Percentiles rank a stretch among this genome's conserved stretches.
Evolutionary conservation across 768 basidiomycete genomes (phyloP).

Genomic region (Podaxis sp.): DNA sequence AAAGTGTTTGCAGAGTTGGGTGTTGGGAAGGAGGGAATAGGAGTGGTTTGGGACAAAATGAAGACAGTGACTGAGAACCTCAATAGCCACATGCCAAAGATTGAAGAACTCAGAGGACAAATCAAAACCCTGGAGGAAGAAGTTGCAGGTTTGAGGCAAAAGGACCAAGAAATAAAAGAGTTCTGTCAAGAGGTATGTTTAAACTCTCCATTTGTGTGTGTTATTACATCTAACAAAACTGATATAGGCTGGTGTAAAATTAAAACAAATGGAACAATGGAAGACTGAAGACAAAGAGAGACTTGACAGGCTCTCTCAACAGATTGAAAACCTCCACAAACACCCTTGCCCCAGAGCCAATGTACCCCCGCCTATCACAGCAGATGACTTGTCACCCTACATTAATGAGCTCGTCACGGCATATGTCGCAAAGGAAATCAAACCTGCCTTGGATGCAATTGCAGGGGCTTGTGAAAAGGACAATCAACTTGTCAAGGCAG

Average conservation of each 20-base stretch:
- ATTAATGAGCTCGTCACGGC: conserved; percentile 7
- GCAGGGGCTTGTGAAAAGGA: conserved; percentile 23
- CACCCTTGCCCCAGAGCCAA: neutral
- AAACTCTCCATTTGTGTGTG: neutral
- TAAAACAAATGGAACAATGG: conserved; percentile 14
- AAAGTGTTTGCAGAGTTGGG: conserved; percentile 1
- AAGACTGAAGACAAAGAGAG: conserved; percentile 16
- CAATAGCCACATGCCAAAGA: neutral
- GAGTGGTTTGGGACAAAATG: neutral
- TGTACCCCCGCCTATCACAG: conserved; percentile 14
- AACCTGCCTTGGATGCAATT: conserved; percentile 24
- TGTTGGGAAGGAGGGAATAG: conserved; percentile 2
- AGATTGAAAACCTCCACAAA: conserved; percentile 13
- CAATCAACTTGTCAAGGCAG: conserved; percentile 23
- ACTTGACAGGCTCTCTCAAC: conserved; percentile 21
- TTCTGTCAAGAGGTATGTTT: conserved; percentile 22
- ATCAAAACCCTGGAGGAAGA: conserved; percentile 28
- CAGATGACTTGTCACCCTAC: conserved; percentile 18
- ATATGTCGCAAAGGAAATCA: conserved; percentile 25
- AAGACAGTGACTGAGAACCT: conserved; percentile 10
- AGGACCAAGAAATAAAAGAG: conserved; percentile 41
- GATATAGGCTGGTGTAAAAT: neutral
- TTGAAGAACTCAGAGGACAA: conserved; percentile 16
- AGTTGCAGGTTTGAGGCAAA: conserved; percentile 32
- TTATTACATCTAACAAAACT: neutral